Percentiles rank a stretch among this genome's conserved stretches.
Evolutionary conservation across 2,329 filamentous ascomycete genomes (phyloP).

Genomic region (Hymenoscyphus fructigenus): DNA sequence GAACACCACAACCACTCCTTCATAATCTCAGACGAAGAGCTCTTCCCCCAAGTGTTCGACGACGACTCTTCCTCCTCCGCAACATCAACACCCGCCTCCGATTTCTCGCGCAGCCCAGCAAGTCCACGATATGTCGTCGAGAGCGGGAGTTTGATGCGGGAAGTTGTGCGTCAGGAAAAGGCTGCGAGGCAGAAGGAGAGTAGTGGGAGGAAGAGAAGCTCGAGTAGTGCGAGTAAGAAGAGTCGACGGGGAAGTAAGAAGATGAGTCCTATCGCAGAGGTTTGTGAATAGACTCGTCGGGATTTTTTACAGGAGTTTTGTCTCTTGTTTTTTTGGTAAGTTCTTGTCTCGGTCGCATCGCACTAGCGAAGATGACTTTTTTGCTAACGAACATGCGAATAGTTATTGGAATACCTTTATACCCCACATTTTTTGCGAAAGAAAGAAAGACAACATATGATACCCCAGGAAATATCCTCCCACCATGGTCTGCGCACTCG

Average conservation of each 20-base stretch:
- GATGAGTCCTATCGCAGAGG: conserved; percentile 58
- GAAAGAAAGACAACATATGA: background rate
- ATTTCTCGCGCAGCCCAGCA: conserved; percentile 26
- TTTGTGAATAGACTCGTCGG: conserved; percentile 40
- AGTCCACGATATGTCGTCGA: conserved; percentile 29
- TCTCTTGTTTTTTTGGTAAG: conserved; percentile 25
- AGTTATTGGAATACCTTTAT: background rate
- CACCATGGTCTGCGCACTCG: no score
- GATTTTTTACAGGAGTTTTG: background rate
- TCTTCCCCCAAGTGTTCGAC: conserved; percentile 52
- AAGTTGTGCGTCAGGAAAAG: conserved; percentile 33
- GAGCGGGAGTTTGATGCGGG: conserved; percentile 31
- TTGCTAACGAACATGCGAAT: background rate
- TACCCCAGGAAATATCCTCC: background rate
- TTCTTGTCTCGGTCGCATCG: background rate
- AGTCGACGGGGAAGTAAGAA: conserved; percentile 46
- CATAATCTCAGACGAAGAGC: conserved; percentile 60
- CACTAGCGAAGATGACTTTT: background rate
- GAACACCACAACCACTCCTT: conserved; percentile 28
- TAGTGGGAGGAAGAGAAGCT: conserved; percentile 36
- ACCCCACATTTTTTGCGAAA: background rate
- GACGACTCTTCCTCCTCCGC: conserved; percentile 40
- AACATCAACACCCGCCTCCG: conserved; percentile 35
- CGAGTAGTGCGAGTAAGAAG: conserved; percentile 40
- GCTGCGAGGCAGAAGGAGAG: conserved; percentile 27